phyloP scores from a whole-genome alignment of 148 eudicot species.

The Dianthus caryophyllus region DNA sequence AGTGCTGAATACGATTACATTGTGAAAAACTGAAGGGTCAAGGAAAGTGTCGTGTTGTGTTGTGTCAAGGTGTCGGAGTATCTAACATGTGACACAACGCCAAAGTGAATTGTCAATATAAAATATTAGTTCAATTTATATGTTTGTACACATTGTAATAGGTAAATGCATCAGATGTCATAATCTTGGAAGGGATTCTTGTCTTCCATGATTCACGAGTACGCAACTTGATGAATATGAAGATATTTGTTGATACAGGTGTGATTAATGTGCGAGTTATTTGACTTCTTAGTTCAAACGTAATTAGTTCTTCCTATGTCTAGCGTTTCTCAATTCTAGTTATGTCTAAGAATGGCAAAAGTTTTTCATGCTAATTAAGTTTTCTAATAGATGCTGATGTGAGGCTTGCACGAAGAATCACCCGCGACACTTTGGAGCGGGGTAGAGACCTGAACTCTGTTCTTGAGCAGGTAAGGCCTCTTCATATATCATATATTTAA shows the following conservation, averaged over 20 bases:
- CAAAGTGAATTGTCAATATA: too few species aligned
- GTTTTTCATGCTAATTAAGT: slow-evolving; percentile 11
- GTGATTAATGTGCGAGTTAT: background rate
- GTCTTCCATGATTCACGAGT: slow-evolving; percentile 90
- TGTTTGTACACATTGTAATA: slow-evolving; percentile 23
- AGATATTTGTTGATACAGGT: slow-evolving; percentile 98
- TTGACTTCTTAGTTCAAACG: slow-evolving; percentile 5
- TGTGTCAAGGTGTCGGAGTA: too few species aligned
- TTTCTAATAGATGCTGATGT: slow-evolving; percentile 80
- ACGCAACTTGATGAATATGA: slow-evolving; percentile 86
- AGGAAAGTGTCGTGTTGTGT: too few species aligned
- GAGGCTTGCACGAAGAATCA: slow-evolving; percentile 95
- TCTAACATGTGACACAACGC: too few species aligned
- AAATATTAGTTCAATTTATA: background rate
- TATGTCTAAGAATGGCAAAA: background rate
- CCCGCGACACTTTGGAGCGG: slow-evolving; percentile 96
- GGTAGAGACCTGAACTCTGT: slow-evolving; percentile 90
- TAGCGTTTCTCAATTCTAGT: background rate
- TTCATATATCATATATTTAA: background rate
- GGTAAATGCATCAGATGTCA: slow-evolving; percentile 97
- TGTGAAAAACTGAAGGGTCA: too few species aligned
- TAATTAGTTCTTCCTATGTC: slow-evolving; percentile 8
- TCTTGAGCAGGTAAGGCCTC: slow-evolving; percentile 84
- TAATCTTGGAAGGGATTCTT: slow-evolving; percentile 91
- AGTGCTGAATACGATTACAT: too few species aligned